These are phyloP conservation scores for Dipodascus albidus DNA, from an alignment of 805 yeast species.

Conservation along the genomic window DNA sequence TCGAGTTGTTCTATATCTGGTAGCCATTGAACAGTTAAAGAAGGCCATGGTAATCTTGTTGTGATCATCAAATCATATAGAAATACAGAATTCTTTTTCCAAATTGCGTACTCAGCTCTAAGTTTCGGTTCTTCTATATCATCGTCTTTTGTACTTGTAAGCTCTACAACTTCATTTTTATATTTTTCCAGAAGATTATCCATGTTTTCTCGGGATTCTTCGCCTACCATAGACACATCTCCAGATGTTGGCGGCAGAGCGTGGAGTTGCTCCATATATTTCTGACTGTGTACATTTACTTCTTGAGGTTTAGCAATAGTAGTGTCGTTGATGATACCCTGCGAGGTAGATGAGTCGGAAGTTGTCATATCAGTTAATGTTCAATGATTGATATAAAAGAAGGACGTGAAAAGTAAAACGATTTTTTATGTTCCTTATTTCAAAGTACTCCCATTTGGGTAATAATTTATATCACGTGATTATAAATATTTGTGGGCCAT, in stretches of 20 bases:
- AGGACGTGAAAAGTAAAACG: no score
- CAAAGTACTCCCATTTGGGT: neutral
- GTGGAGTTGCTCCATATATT: neutral
- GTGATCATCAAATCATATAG: slow-evolving; percentile 44
- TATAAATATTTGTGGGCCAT: neutral
- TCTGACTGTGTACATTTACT: slow-evolving; percentile 1
- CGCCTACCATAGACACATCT: neutral
- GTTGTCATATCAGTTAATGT: neutral
- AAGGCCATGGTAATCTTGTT: slow-evolving; percentile 52
- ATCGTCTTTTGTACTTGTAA: neutral
- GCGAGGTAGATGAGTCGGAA: neutral
- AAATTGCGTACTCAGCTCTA: slow-evolving; percentile 31
- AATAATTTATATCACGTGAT: neutral
- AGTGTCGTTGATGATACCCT: neutral
- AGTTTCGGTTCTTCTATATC: slow-evolving; percentile 1
- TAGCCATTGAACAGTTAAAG: slow-evolving; percentile 47
- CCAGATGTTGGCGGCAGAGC: neutral
- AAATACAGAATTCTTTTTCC: slow-evolving; percentile 52
- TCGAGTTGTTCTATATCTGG: slow-evolving; percentile 36
- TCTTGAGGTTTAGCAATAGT: neutral
- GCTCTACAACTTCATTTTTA: neutral
- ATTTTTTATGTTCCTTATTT: no score
- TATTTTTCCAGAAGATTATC: neutral
- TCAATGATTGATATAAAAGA: no score
- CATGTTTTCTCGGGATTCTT: neutral